A percentile compares a stretch with the other conserved stretches of the same genome.
phyloP scores from a whole-genome alignment of 768 basidiomycete genomes.

The Tricholoma flavovirens region DNA sequence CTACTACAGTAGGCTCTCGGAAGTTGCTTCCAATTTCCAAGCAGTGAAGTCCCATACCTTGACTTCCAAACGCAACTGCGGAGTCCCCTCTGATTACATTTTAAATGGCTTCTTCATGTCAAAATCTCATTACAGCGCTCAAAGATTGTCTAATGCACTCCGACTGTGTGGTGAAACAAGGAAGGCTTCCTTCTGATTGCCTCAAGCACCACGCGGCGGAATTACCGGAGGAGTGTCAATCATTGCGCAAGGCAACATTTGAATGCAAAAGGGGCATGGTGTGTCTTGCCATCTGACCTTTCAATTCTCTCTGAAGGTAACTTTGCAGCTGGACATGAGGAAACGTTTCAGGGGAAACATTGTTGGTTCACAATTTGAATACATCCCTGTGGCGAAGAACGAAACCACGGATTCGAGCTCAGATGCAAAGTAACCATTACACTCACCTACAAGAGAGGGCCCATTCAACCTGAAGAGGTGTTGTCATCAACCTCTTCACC shows the following conservation, averaged over 20 bases:
- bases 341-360: slow-evolving; percentile 77
- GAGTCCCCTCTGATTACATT: background rate
- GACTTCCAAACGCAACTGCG: no score
- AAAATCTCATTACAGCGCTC: slow-evolving; percentile 68
- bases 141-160: slow-evolving; percentile 81
- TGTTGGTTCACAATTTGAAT: slow-evolving; percentile 47
- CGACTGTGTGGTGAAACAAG: slow-evolving; percentile 81
- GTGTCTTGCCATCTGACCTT: slow-evolving; percentile 18
- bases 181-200: slow-evolving; percentile 79
- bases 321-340: slow-evolving; percentile 70
- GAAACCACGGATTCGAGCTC: slow-evolving; percentile 8
- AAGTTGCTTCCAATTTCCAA: no score
- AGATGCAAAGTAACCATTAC: slow-evolving; percentile 9
- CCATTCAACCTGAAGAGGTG: background rate
- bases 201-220: slow-evolving; percentile 68
- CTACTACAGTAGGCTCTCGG: no score
- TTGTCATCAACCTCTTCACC: background rate
- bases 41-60: no score
- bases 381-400: slow-evolving; percentile 25
- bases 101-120: slow-evolving; percentile 75
- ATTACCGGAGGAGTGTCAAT: slow-evolving; percentile 76
- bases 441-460: background rate
- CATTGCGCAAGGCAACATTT: slow-evolving; percentile 74
- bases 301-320: background rate
- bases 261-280: slow-evolving; percentile 93